These are phyloP conservation scores for Xylaria scruposa DNA, from an alignment of 495 filamentous ascomycete genomes.

Conservation along the genomic window DNA sequence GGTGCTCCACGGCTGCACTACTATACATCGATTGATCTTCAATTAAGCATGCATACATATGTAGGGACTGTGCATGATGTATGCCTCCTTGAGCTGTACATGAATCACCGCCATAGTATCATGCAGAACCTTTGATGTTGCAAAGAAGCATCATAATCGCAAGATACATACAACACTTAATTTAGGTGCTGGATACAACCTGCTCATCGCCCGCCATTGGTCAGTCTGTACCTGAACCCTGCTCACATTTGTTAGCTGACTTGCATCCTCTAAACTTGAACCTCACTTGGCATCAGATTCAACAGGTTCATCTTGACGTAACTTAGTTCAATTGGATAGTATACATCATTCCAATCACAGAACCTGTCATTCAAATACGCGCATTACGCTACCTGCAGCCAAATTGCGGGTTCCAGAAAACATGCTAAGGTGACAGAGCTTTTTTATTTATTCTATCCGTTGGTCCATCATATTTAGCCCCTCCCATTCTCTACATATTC, in stretches of 20 bases:
- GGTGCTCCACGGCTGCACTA: background rate
- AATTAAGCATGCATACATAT: background rate
- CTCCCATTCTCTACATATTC: background rate
- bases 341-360: background rate
- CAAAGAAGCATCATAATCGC: background rate
- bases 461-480: too few species aligned
- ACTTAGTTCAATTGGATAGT: background rate
- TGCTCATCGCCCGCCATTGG: too few species aligned
- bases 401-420: background rate
- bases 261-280: background rate
- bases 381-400: background rate
- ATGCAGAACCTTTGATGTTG: background rate
- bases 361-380: background rate
- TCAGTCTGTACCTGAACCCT: too few species aligned
- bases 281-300: background rate
- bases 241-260: background rate
- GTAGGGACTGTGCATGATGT: background rate
- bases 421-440: background rate
- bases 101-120: background rate
- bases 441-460: background rate
- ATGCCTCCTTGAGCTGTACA: background rate
- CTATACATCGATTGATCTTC: background rate
- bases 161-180: background rate
- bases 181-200: too few species aligned
- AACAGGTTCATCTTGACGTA: background rate